Evolutionary conservation across 2,329 filamentous ascomycete genomes (phyloP).

Genomic region (Fusarium torreyae): DNA sequence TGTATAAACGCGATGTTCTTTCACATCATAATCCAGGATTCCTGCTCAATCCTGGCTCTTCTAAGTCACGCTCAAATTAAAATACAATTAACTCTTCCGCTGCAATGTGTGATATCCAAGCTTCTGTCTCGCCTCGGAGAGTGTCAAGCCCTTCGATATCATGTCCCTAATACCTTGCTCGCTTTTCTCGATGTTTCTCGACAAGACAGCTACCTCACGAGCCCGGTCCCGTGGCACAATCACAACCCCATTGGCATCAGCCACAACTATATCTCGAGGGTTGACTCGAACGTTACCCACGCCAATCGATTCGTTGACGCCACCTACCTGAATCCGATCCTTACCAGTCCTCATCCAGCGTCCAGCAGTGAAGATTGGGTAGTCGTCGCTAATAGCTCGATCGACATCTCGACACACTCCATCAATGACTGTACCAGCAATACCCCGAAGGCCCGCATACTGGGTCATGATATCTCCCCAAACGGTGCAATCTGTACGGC

Average conservation of each 20-base stretch:
- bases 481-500: slow-evolving; percentile 54
- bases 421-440: slow-evolving; percentile 12
- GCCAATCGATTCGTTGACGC: slow-evolving; percentile 1
- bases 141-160: neutral
- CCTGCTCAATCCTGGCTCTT: too few relatives aligned
- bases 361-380: slow-evolving; percentile 11
- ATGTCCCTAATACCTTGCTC: slow-evolving; percentile 7
- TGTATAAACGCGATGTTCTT: too few relatives aligned
- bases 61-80: too few relatives aligned
- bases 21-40: too few relatives aligned
- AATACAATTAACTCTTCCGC: neutral
- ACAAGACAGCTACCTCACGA: slow-evolving; percentile 2
- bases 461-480: slow-evolving; percentile 57
- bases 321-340: neutral
- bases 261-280: slow-evolving; percentile 10
- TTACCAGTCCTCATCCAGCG: slow-evolving; percentile 14
- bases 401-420: slow-evolving; percentile 15
- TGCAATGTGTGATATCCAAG: slow-evolving; percentile 8
- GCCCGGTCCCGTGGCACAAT: slow-evolving; percentile 6
- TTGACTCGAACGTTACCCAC: slow-evolving; percentile 7
- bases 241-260: slow-evolving; percentile 13
- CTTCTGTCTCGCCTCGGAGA: slow-evolving; percentile 2
- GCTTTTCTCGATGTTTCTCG: neutral
- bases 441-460: slow-evolving; percentile 49
- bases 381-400: slow-evolving; percentile 6